phyloP scores from a whole-genome alignment of 192 early-diverging fungal genomes.

The Glomus cerebriforme region DNA sequence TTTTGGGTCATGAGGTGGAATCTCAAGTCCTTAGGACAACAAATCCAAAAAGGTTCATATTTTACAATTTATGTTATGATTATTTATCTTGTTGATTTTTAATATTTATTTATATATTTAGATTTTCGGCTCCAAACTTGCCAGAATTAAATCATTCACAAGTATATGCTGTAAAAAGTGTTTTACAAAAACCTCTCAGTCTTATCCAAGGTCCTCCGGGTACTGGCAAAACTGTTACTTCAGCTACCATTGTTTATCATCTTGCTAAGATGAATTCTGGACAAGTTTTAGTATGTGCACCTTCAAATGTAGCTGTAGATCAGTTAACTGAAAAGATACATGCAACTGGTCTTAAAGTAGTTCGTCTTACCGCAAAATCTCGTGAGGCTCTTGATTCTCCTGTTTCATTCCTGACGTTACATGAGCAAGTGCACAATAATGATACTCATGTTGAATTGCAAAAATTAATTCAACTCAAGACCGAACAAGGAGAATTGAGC shows the following conservation, averaged over 20 bases:
- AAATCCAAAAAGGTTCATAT: slow-evolving; percentile 70
- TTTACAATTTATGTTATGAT: not conserved
- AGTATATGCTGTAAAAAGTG: slow-evolving; percentile 90
- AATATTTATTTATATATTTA: slow-evolving; percentile 3
- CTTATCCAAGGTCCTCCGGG: slow-evolving; percentile 97
- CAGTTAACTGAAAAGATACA: slow-evolving; percentile 98
- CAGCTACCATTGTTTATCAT: slow-evolving; percentile 97
- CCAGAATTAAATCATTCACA: slow-evolving; percentile 98
- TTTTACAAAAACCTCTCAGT: slow-evolving; percentile 88
- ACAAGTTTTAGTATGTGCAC: slow-evolving; percentile 96
- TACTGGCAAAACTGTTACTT: slow-evolving; percentile 98
- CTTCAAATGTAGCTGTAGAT: slow-evolving; percentile 99
- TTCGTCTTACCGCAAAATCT: slow-evolving; percentile 90
- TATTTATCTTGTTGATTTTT: not conserved
- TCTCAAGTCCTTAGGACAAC: slow-evolving; percentile 77
- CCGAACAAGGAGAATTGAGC: slow-evolving; percentile 90
- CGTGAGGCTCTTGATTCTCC: slow-evolving; percentile 94
- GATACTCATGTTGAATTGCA: slow-evolving; percentile 94
- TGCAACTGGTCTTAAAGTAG: slow-evolving; percentile 90
- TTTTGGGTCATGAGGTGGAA: slow-evolving; percentile 95
- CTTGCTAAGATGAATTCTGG: slow-evolving; percentile 85
- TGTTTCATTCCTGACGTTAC: slow-evolving; percentile 91
- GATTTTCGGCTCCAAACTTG: slow-evolving; percentile 87
- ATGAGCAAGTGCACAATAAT: slow-evolving; percentile 96
- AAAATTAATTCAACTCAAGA: slow-evolving; percentile 86